phyloP scores from a whole-genome alignment of 257 asterid species.

The Plantago major region DNA sequence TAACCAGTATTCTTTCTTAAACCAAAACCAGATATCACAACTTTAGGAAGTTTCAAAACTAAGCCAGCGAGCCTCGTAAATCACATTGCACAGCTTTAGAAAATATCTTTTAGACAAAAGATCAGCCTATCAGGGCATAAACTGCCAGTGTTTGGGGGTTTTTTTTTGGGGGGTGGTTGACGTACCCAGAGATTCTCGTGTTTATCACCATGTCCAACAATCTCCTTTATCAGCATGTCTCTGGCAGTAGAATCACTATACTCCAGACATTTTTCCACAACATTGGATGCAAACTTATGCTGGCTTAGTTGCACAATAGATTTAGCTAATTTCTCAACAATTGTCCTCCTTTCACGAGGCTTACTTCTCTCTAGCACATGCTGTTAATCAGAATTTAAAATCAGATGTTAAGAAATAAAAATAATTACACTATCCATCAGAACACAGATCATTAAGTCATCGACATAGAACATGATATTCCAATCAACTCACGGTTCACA shows the following conservation, averaged over 20 bases:
- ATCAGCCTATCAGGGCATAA: too few relatives aligned
- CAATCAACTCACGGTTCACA: background rate
- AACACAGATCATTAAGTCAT: background rate
- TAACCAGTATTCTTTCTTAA: too few relatives aligned
- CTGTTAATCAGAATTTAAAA: slow-evolving; percentile 24
- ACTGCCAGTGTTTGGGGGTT: too few relatives aligned
- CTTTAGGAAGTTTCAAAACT: too few relatives aligned
- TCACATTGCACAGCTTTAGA: background rate
- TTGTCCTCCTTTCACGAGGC: slow-evolving; percentile 41
- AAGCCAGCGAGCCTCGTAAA: background rate
- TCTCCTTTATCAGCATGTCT: slow-evolving; percentile 38
- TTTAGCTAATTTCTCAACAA: slow-evolving; percentile 35
- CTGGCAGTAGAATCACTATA: slow-evolving; percentile 39
- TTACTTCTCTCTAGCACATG: slow-evolving; percentile 48
- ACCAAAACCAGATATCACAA: too few relatives aligned
- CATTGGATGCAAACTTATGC: slow-evolving; percentile 54
- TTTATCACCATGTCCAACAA: slow-evolving; percentile 37
- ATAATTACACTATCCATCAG: slow-evolving; percentile 1
- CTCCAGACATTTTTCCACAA: slow-evolving; percentile 45
- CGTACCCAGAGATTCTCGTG: slow-evolving; percentile 45
- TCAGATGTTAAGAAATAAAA: background rate
- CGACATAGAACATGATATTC: background rate
- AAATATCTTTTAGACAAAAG: too few relatives aligned
- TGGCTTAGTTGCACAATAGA: slow-evolving; percentile 40
- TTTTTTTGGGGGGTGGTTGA: background rate